A percentile compares a stretch with the other conserved stretches of the same genome.
Evolutionary conservation across 805 yeast species (phyloP).

Genomic region (Wickerhamiella australiensis): DNA sequence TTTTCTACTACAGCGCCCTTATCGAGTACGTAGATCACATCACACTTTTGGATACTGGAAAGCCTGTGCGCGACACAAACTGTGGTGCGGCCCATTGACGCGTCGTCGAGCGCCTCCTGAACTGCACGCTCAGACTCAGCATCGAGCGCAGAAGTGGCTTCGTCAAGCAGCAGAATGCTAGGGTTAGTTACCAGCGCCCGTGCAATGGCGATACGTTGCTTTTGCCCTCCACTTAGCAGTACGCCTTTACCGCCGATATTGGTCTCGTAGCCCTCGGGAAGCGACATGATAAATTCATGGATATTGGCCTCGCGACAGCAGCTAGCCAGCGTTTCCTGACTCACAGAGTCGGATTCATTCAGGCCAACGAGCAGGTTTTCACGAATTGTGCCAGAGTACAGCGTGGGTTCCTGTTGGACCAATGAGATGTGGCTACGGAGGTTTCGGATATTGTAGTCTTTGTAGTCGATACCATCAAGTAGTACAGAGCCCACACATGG

Average conservation of each 20-base stretch:
- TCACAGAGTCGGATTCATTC: conserved; percentile 22
- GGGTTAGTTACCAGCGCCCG: conserved; percentile 50
- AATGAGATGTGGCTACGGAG: conserved; percentile 38
- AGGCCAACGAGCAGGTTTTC: conserved; percentile 33
- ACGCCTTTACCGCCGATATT: conserved; percentile 39
- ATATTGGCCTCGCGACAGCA: conserved; percentile 37
- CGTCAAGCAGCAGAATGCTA: conserved; percentile 43
- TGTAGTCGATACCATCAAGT: conserved; percentile 37
- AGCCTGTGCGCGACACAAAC: conserved; percentile 68
- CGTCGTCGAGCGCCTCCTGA: conserved; percentile 48
- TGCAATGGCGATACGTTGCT: conserved; percentile 54
- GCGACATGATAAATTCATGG: conserved; percentile 36
- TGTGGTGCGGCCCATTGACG: conserved; percentile 52
- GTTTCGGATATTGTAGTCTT: conserved; percentile 34
- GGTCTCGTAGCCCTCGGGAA: conserved; percentile 43
- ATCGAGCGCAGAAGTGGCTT: conserved; percentile 45
- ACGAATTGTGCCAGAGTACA: conserved; percentile 36
- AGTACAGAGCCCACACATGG: conserved; percentile 33
- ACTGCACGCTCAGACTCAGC: conserved; percentile 55
- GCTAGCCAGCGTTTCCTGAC: conserved; percentile 31
- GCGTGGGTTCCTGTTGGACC: conserved; percentile 43
- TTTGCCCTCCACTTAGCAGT: conserved; percentile 53
- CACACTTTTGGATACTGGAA: conserved; percentile 44
- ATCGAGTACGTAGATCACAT: conserved; percentile 40
- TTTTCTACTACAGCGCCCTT: conserved; percentile 44